Conservation (phyloP, 305 asterid species). For the Fraxinus platypoda region DNA sequence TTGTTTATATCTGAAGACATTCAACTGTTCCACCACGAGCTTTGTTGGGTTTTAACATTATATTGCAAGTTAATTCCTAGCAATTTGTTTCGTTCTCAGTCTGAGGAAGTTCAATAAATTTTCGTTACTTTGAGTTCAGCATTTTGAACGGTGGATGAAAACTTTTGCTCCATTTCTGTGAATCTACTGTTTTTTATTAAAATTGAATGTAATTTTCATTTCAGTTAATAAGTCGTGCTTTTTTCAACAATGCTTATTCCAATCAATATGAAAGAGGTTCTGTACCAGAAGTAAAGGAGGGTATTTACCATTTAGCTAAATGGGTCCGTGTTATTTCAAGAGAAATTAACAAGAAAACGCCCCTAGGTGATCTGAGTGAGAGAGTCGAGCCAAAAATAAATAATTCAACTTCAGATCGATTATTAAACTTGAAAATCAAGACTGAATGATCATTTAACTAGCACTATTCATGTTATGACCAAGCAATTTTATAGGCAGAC, state of each 20-base stretch:
- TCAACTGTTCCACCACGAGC: neutral
- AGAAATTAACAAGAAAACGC: neutral
- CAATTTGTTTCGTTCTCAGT: neutral
- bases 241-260: neutral
- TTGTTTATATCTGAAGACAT: neutral
- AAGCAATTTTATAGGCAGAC: neutral
- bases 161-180: neutral
- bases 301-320: neutral
- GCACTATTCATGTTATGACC: neutral
- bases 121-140: neutral
- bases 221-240: too few relatives aligned
- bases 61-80: neutral
- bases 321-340: neutral
- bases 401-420: neutral
- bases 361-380: neutral
- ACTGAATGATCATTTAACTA: neutral
- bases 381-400: neutral
- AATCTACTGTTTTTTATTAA: neutral
- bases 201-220: neutral
- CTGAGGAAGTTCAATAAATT: neutral
- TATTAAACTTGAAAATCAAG: neutral
- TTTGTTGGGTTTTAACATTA: neutral
- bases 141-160: neutral
- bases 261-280: neutral
- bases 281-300: neutral